Evolutionary conservation across 371 early-diverging fungal genomes (phyloP), one percentile per base, ranked within the genome.

Genomic region (Coemansia sp.): DNA sequence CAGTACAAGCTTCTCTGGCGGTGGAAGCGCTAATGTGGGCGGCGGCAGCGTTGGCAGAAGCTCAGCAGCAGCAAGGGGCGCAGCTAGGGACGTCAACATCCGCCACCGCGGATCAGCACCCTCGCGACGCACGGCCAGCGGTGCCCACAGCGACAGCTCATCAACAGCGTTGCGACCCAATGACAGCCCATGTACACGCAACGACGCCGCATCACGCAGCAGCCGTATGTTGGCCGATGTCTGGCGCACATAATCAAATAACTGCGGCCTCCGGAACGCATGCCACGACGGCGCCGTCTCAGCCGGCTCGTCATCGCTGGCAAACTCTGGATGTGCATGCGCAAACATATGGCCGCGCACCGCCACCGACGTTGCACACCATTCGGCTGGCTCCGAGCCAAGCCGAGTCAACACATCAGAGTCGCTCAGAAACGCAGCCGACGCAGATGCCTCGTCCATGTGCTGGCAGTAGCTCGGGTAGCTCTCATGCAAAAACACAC

Each of bases 401-500:
- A n/a, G 19, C 4, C 49, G 49, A n/a, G 49, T 6, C 57, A 67
- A 67, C 11, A 52, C 46, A 17, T 80, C 80, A 3, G 70, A 69
- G 49, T 65, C 60, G 60, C 80, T 80, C 26, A 80, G 46, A 24
- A 17, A 54, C 11, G 53, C 72, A 24, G 63, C 40, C n/a, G 70
- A 52, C 15, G 39, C 63, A 2, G 72, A 58, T 1, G 58, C 61
- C 55, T 80, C 80, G 11, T 73, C 73, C 49, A 80, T 62, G 39
- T 7, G 12, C 13, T 55, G 29, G 66, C 74, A 80, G 62, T 80
- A 66, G 15, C 61, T 61, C 9, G 67, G n/a, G 41, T 70, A 67
- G 67, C 77, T 81, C 52, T 81, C 74, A 56, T 80, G 80, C 15
- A 80, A 39, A 54, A 63, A 81, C 29, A 81, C 64, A 13, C 63